Evolutionary conservation across 495 filamentous ascomycete species (phyloP), one percentile per base, ranked within the genome.

Genomic region (Mycothermus thermophilus): DNA sequence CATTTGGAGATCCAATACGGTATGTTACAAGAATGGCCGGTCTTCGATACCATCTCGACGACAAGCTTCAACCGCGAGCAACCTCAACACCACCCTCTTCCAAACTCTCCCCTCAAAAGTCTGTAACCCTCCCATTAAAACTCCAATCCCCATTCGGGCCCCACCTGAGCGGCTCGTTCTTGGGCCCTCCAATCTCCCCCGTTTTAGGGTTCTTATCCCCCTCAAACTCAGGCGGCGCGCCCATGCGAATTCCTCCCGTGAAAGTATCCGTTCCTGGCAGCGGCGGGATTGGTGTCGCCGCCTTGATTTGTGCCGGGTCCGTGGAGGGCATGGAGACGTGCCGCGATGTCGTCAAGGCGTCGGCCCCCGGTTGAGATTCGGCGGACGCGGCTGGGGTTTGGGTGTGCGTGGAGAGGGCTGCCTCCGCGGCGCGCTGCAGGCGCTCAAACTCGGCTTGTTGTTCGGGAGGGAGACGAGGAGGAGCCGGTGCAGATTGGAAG

Each of bases 131-230:
- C 24, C 90, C 90, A 60, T 94, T 94, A 58, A 80, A 97, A 48
- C 84, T 95, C 77, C 86, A 97, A 61, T 97, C 90, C 1, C 83
- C 80, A 3, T 46, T 55, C 17, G 62, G 53, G 0, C 86, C 85
- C 87, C 87, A 94, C 35, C 87, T 67, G 46, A 96, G 44, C 27
- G 90, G 90, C 60, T 97, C 90, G 57, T 95, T 97, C 73, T 96
- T 97, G 12, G 90, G 90, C 10, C 90, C 90, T 5, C 87, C 90
- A 27, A 93, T 69, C 63, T 96, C 90, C n/a, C 92, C 92, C 2
- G 90, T 97, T 63, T 80, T 80, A 2, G 90, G 90, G 51, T 97
- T 95, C 38, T 65, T 68, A 25, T 96, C 84, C 25, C 90, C 90
- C 47, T 92, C 82, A 48, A 97, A 97, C 57, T 96, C 90, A 2